Conservation (phyloP, 176 grass and related monocot species). For the Oropetium thomaeum region DNA sequence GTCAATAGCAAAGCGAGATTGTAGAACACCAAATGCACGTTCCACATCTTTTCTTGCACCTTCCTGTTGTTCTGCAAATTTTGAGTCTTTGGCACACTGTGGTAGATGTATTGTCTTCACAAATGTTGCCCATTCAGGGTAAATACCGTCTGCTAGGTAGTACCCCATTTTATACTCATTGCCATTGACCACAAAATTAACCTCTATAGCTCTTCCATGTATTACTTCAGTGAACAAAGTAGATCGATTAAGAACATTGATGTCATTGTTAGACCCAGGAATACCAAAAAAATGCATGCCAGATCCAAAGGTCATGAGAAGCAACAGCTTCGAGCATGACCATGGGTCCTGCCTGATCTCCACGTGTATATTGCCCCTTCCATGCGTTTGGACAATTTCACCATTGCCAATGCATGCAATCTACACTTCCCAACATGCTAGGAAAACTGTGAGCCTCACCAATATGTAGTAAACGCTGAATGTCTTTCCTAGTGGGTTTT, state of each 20-base stretch:
- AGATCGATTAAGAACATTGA: too few relatives aligned
- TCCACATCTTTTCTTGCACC: background rate
- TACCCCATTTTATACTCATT: slow-evolving; percentile 1
- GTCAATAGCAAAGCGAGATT: too few relatives aligned
- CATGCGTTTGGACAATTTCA: background rate
- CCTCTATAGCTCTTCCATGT: background rate
- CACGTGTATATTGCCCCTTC: background rate
- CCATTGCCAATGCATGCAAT: slow-evolving; percentile 7
- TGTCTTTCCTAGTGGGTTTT: background rate
- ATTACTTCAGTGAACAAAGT: background rate
- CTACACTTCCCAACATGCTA: background rate
- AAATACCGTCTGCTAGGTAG: background rate
- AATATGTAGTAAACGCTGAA: background rate
- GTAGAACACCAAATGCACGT: too few relatives aligned
- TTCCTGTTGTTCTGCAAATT: background rate
- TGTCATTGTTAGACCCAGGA: too few relatives aligned
- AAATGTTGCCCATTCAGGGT: slow-evolving; percentile 1
- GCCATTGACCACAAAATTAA: background rate
- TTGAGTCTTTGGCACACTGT: background rate
- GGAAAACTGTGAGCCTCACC: background rate
- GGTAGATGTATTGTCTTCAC: background rate
- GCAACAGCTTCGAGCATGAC: background rate
- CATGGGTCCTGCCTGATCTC: background rate
- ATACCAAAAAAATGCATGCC: background rate
- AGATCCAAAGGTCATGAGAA: slow-evolving; percentile 3